These are phyloP conservation scores for Tolypocladium nubicola DNA, from an alignment of 2,329 filamentous ascomycete genomes.

Conservation along the genomic window DNA sequence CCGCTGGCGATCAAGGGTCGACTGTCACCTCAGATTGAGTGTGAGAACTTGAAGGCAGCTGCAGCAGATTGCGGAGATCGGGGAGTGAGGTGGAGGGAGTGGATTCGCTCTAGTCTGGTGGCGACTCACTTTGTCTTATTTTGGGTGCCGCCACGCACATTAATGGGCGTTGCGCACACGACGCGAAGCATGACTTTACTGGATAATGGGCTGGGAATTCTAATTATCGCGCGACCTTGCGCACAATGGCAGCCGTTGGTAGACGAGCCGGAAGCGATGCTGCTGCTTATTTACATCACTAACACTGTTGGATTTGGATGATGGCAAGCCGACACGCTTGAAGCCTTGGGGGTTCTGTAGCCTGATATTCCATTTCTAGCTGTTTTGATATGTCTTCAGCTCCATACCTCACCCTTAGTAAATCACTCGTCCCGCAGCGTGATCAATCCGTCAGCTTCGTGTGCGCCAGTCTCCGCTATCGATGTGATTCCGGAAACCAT, in stretches of 20 bases:
- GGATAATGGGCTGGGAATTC: neutral
- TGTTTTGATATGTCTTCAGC: too few relatives aligned
- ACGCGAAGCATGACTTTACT: too few relatives aligned
- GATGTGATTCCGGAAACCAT: neutral
- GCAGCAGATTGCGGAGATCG: neutral
- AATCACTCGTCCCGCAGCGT: too few relatives aligned
- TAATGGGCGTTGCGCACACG: too few relatives aligned
- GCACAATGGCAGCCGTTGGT: too few relatives aligned
- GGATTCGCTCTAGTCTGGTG: neutral
- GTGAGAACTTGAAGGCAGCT: neutral
- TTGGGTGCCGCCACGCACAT: too few relatives aligned
- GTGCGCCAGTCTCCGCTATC: neutral
- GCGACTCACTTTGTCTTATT: neutral
- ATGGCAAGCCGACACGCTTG: too few relatives aligned
- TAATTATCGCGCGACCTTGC: neutral
- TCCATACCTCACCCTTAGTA: too few relatives aligned
- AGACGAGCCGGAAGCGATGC: neutral
- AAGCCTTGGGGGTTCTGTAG: too few relatives aligned
- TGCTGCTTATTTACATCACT: neutral
- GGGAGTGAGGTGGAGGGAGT: neutral
- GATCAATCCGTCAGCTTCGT: too few relatives aligned
- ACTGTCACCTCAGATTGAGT: neutral
- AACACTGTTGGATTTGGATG: neutral
- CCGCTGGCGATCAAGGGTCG: neutral
- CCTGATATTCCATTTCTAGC: too few relatives aligned